Evolutionary conservation across 1,284 basidiomycete genomes (phyloP), one percentile per base, ranked within the genome.

Genomic region (Spongiforma sp.): DNA sequence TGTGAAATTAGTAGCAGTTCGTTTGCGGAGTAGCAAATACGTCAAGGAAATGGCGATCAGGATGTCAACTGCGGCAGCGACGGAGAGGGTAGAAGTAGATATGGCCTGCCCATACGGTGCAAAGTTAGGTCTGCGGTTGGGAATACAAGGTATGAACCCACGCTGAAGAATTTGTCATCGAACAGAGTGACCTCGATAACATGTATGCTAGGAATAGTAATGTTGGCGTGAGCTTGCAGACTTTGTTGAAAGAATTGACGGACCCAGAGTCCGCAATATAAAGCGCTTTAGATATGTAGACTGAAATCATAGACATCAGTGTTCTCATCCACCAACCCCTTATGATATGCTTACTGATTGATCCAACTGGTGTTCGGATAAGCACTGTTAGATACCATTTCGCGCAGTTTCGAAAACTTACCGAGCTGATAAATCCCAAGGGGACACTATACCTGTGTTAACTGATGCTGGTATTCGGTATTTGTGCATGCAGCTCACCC

Each of bases 21-120:
- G 43, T 32, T 61, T 10, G 26, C 53, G 65, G n/a, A 60, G 0
- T 10, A 68, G 68, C 11, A 68, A 48, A 34, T 32, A 43, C 1
- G 43, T 58, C 55, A 68, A 30, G 34, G 10, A 32, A 26, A 60
- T 39, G 3, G 62, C 52, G 5, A 70, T 68, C 34, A 68, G 6
- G 24, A 68, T 15, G 36, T 70, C 66, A n/a, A 46, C 28, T 14
- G 4, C 60, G 1, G 66, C 62, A 8, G 60, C 34, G 10, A 56
- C 5, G 26, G 43, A 32, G 46, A 68, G 55, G 7, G 3, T 19
- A 11, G 39, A 8, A 2, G 39, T 50, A 12, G 21, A 15, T 8
- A 55, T 5, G 4, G 4, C 28, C 68, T 70, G 21, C 24, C n/a
- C 43, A 28, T 1, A 17, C 11, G 10, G 12, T 34, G 12, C 9